Base-by-base conservation (phyloP, 345 rosid species). In the Aurinia saxatilis region DNA sequence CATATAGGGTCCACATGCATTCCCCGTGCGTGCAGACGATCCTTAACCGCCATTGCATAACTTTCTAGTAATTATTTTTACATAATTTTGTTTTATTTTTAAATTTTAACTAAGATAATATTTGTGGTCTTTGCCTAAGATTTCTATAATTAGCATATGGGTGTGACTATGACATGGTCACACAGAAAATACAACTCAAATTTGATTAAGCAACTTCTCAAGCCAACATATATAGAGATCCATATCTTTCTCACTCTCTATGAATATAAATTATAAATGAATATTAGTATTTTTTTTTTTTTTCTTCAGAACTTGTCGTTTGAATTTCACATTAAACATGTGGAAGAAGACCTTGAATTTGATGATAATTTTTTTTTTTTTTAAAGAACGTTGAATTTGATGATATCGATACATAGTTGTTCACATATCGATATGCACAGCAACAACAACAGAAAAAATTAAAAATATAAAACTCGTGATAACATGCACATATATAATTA, bases 271-370 rank as follows among this genome's bases (percentile, higher is more conserved):
- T n/a, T n/a, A 59, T 34, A 12, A 50, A 34, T 60, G 15, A 10
- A 8, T 21, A 21, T 21, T 21, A n/a, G n/a, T 21, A 21, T 21
- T 21, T 21, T 1, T 21, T 21, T 21, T 1, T 21, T 21, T 53
- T 44, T 12, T 25, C 30, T 50, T 27, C 1, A 30, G 42, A 59
- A 17, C 37, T 37, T 37, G 6, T 69, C 35, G 33, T 14, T 9
- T 53, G 4, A 17, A 51, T 30, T 19, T 27, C 73, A 61, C 73
- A 54, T 69, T 53, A 53, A 46, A 53, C 57, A 69, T 61, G 68
- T 61, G 63, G 73, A 53, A 29, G 16, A 61, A 69, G 68, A 54
- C 57, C 42, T 57, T 9, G n/a, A n/a, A n/a, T n/a, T n/a, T n/a
- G n/a, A n/a, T n/a, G n/a, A n/a, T n/a, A n/a, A n/a, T n/a, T n/a